Evolutionary conservation across 768 basidiomycete genomes (phyloP).

Genomic region (Termitomyces sp.): DNA sequence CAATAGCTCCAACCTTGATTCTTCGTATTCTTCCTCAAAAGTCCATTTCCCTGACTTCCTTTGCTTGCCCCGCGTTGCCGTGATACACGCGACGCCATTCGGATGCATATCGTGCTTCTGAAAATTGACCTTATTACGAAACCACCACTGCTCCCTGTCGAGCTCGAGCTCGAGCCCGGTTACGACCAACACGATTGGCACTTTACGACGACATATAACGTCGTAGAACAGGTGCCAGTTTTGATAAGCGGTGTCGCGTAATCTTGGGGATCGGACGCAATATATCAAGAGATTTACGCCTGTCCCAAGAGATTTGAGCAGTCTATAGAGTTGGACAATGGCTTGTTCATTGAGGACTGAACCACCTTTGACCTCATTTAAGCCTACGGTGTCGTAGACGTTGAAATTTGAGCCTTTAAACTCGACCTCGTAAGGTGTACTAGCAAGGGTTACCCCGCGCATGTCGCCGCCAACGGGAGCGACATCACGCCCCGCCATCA

Average conservation of each 20-base stretch:
- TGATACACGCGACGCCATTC: slow-evolving; percentile 32
- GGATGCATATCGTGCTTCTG: slow-evolving; percentile 22
- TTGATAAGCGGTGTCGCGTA: slow-evolving; percentile 2
- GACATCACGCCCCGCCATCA: slow-evolving; percentile 23
- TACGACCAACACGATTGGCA: slow-evolving; percentile 32
- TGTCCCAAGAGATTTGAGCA: slow-evolving; percentile 25
- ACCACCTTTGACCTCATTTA: slow-evolving; percentile 27
- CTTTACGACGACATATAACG: slow-evolving; percentile 30
- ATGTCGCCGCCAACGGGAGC: slow-evolving; percentile 27
- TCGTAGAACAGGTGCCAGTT: slow-evolving; percentile 35
- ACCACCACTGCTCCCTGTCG: slow-evolving; percentile 30
- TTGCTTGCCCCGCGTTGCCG: slow-evolving; percentile 22
- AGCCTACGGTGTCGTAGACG: slow-evolving; percentile 34
- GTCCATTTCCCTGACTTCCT: slow-evolving; percentile 11
- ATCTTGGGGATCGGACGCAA: not conserved
- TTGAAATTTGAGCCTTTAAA: slow-evolving; percentile 19
- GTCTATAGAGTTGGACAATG: slow-evolving; percentile 17
- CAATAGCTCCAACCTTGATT: slow-evolving; percentile 22
- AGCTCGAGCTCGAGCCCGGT: slow-evolving; percentile 30
- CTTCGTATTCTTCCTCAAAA: slow-evolving; percentile 22
- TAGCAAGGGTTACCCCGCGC: slow-evolving; percentile 30
- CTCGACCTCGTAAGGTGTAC: slow-evolving; percentile 16
- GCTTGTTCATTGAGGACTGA: slow-evolving; percentile 16
- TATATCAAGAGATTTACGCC: too few species aligned
- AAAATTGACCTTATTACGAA: slow-evolving; percentile 22